Evolutionary conservation across 768 basidiomycete species (phyloP).

Genomic region (Antrodiella citrinella): DNA sequence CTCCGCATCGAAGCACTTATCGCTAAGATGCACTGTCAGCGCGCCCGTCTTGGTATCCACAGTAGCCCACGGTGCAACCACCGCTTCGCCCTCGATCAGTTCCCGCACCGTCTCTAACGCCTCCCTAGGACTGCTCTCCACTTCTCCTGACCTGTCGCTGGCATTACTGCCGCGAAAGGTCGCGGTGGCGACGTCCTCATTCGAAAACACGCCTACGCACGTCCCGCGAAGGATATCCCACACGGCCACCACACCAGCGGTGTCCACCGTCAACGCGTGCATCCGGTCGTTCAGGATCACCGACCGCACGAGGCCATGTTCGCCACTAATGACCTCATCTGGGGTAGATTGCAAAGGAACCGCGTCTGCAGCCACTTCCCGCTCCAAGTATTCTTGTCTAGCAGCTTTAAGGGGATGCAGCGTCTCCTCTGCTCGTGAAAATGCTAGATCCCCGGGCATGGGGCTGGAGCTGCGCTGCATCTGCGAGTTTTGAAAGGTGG

Average conservation of each 20-base stretch:
- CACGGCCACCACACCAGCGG: constrained; percentile 77
- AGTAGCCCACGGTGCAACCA: constrained; percentile 75
- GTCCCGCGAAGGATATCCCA: constrained; percentile 84
- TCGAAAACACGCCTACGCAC: constrained; percentile 65
- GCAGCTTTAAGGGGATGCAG: constrained; percentile 30
- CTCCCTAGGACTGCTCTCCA: constrained; percentile 67
- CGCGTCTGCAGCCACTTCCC: constrained; percentile 82
- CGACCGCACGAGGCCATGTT: constrained; percentile 74
- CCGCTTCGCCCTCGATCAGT: constrained; percentile 91
- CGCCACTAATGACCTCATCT: constrained; percentile 67
- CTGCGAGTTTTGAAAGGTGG: constrained; percentile 25
- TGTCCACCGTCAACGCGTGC: constrained; percentile 88
- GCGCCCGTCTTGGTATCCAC: constrained; percentile 89
- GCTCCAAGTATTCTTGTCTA: constrained; percentile 49
- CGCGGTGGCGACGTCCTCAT: constrained; percentile 57
- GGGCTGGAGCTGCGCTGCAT: constrained; percentile 23
- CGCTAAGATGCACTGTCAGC: constrained; percentile 79
- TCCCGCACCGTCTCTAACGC: constrained; percentile 82
- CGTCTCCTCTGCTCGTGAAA: constrained; percentile 22
- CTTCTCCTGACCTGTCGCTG: constrained; percentile 25
- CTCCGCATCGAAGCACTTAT: constrained; percentile 90
- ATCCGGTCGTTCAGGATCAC: constrained; percentile 81
- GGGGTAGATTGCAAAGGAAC: constrained; percentile 43
- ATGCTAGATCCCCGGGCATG: constrained; percentile 17
- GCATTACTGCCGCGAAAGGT: constrained; percentile 40